Evolutionary conservation across 106 monocot genomes (phyloP).

Genomic region (Apostasia ramifera): DNA sequence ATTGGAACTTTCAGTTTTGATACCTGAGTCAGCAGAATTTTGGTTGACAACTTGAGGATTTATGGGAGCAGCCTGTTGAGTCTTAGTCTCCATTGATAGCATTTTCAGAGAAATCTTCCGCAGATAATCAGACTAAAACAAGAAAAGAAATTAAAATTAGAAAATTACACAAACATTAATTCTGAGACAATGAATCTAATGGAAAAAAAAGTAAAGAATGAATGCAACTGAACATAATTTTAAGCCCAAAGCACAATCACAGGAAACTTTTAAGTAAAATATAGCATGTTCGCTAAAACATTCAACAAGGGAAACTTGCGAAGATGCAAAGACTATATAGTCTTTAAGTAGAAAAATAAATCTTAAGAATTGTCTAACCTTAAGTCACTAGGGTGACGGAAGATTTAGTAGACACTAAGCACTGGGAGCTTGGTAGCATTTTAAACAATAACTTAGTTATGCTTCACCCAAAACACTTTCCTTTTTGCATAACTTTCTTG

Average conservation of each 20-base stretch:
- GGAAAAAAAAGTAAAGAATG: background rate
- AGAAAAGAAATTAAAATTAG: conserved; percentile 9
- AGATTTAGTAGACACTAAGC: no score
- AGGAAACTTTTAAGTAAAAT: no score
- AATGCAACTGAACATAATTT: background rate
- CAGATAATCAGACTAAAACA: conserved; percentile 66
- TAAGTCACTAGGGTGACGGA: no score
- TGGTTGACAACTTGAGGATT: conserved; percentile 25
- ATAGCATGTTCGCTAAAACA: no score
- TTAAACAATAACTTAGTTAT: no score
- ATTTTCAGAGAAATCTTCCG: conserved; percentile 78
- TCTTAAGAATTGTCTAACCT: no score
- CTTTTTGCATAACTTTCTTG: no score
- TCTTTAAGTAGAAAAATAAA: no score
- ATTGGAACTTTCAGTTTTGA: background rate
- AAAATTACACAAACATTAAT: background rate
- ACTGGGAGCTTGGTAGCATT: no score
- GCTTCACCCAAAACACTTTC: no score
- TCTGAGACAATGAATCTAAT: background rate
- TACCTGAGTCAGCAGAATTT: conserved; percentile 57
- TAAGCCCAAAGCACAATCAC: background rate
- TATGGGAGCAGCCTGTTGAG: conserved; percentile 23
- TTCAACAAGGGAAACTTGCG: no score
- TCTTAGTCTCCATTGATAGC: conserved; percentile 76
- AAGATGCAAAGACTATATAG: no score